Evolutionary conservation across 192 early-diverging fungal species (phyloP).

Genomic region (Backusella morwellensis): DNA sequence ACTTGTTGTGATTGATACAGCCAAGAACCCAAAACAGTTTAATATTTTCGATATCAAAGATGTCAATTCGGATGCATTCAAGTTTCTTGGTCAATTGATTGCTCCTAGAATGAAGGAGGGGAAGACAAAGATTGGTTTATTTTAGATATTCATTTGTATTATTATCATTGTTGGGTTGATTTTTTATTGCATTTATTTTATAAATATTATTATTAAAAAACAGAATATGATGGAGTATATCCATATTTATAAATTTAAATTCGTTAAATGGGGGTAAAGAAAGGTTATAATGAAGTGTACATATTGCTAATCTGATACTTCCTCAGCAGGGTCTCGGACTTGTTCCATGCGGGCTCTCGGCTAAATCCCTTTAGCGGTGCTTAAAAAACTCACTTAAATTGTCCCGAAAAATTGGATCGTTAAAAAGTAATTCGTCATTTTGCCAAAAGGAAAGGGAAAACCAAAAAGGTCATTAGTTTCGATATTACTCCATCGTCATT

Average conservation of each 20-base stretch:
- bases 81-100: conserved; percentile 38
- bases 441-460: not conserved
- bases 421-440: not conserved
- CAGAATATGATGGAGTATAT: not conserved
- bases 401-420: not conserved
- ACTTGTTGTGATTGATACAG: conserved; percentile 57
- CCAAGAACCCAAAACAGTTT: conserved; percentile 55
- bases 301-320: not conserved
- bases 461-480: not conserved
- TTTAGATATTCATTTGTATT: conserved; percentile 14
- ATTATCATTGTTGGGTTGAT: not conserved
- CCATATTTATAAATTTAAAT: not conserved
- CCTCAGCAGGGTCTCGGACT: not conserved
- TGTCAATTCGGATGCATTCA: conserved; percentile 53
- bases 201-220: not conserved
- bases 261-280: not conserved
- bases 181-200: not conserved
- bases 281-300: not conserved
- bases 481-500: not conserved
- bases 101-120: conserved; percentile 24
- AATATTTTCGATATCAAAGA: conserved; percentile 62
- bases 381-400: not conserved
- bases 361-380: not conserved
- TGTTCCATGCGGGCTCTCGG: not conserved
- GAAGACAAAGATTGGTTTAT: conserved; percentile 31